Evolutionary conservation across 1,284 basidiomycete species (phyloP), one percentile per base, ranked within the genome.

Genomic region (Ceratobasidium sp.): DNA sequence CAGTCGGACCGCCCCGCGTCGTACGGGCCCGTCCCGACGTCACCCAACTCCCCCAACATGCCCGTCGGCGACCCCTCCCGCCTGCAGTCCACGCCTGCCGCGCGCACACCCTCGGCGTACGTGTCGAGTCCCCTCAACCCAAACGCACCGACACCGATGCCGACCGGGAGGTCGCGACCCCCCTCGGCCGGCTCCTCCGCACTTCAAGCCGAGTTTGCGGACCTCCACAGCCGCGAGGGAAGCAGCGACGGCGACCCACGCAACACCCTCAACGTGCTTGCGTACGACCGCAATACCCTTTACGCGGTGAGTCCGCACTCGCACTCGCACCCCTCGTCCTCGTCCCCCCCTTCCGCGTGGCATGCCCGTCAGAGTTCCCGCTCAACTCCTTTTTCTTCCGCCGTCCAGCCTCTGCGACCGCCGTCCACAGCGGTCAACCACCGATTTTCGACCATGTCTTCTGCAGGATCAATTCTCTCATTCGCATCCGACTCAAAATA

Each of bases 371-470:
- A 32, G 23, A 36, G 58, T 2, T 45, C 39, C 2, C 45, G 41
- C 57, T 59, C 57, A 41, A 60, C 36, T n/a, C 28, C 59, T 16
- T n/a, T 10, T 55, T 57, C 39, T 57, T 69, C 52, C 21, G 23
- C 9, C 3, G 6, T 50, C 45, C 65, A 69, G 65, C 65, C 65
- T 12, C 53, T 69, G 21, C 65, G 65, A 34, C 65, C 65, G 50
- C 65, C 65, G 23, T 69, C 65, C 4, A 69, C 43, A 21, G 65
- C 65, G 12, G 62, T 67, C 48, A 69, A 74, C 45, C 71, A 76
- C 55, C 73, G 75, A 14, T 74, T 74, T 36, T 76, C 75, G 36
- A 76, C 75, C 26, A 53, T 76, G 55, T 76, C 75, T 12, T 74
- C 73, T 21, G 52, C 57, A n/a, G 72, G 74, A 43, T 76, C 75